Evolutionary conservation across 345 rosid genomes (phyloP).

Genomic region (Pistacia atlantica): DNA sequence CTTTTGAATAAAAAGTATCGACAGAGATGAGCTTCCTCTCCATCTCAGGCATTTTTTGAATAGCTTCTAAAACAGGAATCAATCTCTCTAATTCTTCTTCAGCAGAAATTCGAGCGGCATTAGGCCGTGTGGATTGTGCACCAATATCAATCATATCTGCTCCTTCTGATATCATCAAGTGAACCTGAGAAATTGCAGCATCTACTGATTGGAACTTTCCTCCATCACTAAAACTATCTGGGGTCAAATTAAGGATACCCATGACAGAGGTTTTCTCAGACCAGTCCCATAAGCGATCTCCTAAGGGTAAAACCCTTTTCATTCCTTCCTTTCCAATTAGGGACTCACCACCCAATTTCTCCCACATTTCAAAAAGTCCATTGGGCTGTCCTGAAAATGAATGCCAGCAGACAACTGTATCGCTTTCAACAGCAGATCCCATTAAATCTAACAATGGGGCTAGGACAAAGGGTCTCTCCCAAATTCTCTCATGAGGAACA

Average conservation of each 20-base stretch:
- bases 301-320: conserved; percentile 76
- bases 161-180: conserved; percentile 69
- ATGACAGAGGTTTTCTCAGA: conserved; percentile 62
- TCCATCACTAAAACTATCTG: conserved; percentile 96
- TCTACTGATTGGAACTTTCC: conserved; percentile 68
- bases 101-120: conserved; percentile 66
- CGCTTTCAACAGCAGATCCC: conserved; percentile 65
- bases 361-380: conserved; percentile 68
- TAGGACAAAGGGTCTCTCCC: conserved; percentile 92
- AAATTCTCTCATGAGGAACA: conserved; percentile 85
- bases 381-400: conserved; percentile 55
- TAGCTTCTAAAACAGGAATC: conserved; percentile 72
- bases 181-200: conserved; percentile 72
- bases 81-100: conserved; percentile 77
- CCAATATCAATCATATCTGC: conserved; percentile 87
- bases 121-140: conserved; percentile 91
- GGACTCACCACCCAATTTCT: conserved; percentile 77
- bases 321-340: conserved; percentile 73
- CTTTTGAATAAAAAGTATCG: conserved; percentile 86
- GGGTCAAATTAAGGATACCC: conserved; percentile 94
- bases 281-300: conserved; percentile 81
- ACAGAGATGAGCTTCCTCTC: conserved; percentile 73
- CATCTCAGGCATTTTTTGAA: conserved; percentile 80
- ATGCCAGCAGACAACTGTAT: conserved; percentile 80
- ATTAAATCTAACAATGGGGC: conserved; percentile 89